Percentiles rank a stretch among this genome's conserved stretches.
These are phyloP conservation scores for Capsicum rhomboideum DNA, from an alignment of 257 asterid genomes.

Conservation along the genomic window DNA sequence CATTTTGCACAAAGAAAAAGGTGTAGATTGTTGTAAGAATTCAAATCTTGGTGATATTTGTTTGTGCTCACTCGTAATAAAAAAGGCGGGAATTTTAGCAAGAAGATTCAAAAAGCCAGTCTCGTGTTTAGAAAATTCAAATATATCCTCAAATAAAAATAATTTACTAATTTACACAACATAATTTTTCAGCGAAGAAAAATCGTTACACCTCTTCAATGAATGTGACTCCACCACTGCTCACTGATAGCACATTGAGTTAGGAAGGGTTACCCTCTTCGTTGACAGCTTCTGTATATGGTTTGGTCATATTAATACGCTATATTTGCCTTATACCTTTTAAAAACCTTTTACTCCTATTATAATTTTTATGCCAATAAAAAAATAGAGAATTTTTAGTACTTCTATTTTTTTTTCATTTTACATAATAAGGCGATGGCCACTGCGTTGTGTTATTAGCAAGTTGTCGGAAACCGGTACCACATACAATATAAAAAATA, in stretches of 20 bases:
- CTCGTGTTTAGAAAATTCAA: neutral
- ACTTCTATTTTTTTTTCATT: no score
- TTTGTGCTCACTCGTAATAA: neutral
- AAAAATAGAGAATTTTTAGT: no score
- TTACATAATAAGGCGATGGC: neutral
- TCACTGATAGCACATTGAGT: neutral
- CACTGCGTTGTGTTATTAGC: neutral
- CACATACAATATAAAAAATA: neutral
- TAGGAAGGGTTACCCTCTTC: neutral
- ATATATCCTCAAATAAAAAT: neutral
- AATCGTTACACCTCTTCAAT: neutral
- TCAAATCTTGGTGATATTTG: neutral
- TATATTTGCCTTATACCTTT: no score
- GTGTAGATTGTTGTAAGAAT: neutral
- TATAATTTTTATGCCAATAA: neutral
- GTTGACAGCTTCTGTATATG: neutral
- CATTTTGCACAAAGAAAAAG: neutral
- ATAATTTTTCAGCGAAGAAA: neutral
- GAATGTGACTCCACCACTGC: neutral
- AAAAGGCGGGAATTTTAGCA: neutral
- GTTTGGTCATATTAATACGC: neutral
- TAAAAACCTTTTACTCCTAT: neutral
- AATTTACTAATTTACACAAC: neutral
- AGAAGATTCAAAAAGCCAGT: neutral
- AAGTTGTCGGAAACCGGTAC: neutral